Evolutionary conservation across 441 rosid genomes (phyloP), one percentile per base, ranked within the genome.

Genomic region (Populus hybrid): DNA sequence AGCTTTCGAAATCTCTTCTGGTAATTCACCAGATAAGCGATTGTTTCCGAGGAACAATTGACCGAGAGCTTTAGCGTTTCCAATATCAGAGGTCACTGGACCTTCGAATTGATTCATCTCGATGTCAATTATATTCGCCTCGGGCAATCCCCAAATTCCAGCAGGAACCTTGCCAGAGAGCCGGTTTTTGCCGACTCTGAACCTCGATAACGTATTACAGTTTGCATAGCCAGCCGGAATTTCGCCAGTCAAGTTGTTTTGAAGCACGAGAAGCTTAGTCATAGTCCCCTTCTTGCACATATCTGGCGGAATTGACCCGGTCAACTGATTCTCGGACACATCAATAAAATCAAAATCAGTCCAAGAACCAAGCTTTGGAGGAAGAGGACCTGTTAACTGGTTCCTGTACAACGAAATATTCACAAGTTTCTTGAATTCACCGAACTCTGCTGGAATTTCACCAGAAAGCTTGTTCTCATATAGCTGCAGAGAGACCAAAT

Each of bases 101-200:
- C 99, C 98, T 76, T 91, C 80, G 61, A 95, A 46, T 61, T 81
- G 87, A 76, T 95, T 95, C 79, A 70, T 64, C 7, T 86, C 83
- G 68, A 94, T 61, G 74, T 95, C 99, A 23, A 95, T 90, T 26
- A 92, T 92, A 67, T 81, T 84, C 69, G 90, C 77, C 21, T 81
- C 12, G 0, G 99, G 97, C 74, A 95, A 84, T 18, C 98, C 98
- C 97, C 99, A 94, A 32, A 95, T 86, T 26, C 95, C 93, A 0
- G 89, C 74, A 0, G 98, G 99, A 50, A 94, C 88, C 0, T 70
- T 77, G 10, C 98, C 98, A 3, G 93, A 82, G 10, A 95, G 89
- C 1, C 86, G 88, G 81, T 95, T 95, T 2, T 87, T 77, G 74
- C 86, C 86, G 12, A 95, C 97, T 78, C 98, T 87, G 75, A 95